Base-by-base conservation (phyloP, 202 grass and related monocot species). In the Dendrocalamus latiflorus region DNA sequence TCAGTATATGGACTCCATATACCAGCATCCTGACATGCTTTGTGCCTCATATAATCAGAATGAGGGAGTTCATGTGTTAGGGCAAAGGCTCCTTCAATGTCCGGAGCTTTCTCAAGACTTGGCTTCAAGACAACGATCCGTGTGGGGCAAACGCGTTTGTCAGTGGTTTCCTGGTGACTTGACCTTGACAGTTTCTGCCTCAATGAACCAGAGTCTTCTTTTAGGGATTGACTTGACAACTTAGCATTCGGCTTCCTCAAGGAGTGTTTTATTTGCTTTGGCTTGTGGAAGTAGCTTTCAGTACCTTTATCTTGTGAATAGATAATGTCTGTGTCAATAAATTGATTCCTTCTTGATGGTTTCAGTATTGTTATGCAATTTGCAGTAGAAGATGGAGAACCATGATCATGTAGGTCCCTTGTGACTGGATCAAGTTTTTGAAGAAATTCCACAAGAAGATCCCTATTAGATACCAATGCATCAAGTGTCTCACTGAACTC, bases 111-210 rank as follows among this genome's bases (percentile, higher is more conserved):
- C 63, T 86, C 83, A 65, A 92, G 78, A 43, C 71, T 86, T 81
- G 96, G 96, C 60, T 94, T 99, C 87, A 99, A 71, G 68, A 99
- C 91, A 68, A 99, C 91, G 82, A 99, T 99, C n/a, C 70, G 72
- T 64, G 91, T 99, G 9, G 91, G 86, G 72, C 77, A 66, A 62
- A 33, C 64, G 77, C 12, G 65, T 72, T 87, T 83, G 34, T 85
- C 81, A 70, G 38, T 72, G 56, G 65, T 95, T 74, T 85, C 59
- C 60, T 75, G 84, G 44, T 82, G 74, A 75, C 76, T 68, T 71
- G 93, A 87, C 70, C 85, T 92, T 84, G 90, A 90, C 58, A 88
- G 66, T 85, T 94, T 94, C 39, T 82, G 88, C 68, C 85, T 90
- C 54, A 66, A 81, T 83, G 74, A 90, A 95, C 80, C 81, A 66